Evolutionary conservation across 352 stramenopile genomes (phyloP), one percentile per base, ranked within the genome.

Genomic region (Aphanomyces stellatus): DNA sequence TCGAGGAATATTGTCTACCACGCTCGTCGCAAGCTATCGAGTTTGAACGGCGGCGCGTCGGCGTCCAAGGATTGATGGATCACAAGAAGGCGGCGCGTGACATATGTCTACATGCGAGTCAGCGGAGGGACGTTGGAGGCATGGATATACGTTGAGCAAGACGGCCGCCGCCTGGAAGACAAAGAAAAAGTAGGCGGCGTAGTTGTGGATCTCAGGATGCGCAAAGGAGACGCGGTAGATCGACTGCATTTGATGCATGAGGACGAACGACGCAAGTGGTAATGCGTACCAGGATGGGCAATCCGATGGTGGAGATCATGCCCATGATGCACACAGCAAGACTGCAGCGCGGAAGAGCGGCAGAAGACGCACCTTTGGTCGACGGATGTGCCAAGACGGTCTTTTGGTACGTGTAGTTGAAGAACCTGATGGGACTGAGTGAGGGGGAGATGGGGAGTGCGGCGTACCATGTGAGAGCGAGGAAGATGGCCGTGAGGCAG

Each of bases 121-220:
- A 48, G 17, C 35, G n/a, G n/a, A n/a, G n/a, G n/a, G n/a, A n/a
- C n/a, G n/a, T n/a, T n/a, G n/a, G n/a, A n/a, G n/a, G n/a, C n/a
- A n/a, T n/a, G n/a, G n/a, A n/a, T 75, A 51, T 74, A 86, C 79
- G 62, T 88, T 85, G 6, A 75, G 56, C 35, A 84, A 55, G 34
- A 82, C 66, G 19, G 79, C 79, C 8, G 83, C 70, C 5, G 79
- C 73, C 28, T 85, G 74, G 55, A 82, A 69, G 61, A 75, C 76
- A 53, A 88, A 88, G 69, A 88, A 88, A 71, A 75, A 85, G 62
- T 80, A 73, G n/a, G 79, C 79, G 19, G 74, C 74, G 10, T 70
- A 67, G 64, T 73, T 65, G 53, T 88, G 79, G 31, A 80, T 69
- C 2, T 43, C 24, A 0, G 77, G 65, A 34, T 57, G 49, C 7